Evolutionary conservation across 2,329 filamentous ascomycete species (phyloP), one percentile per base, ranked within the genome.

Genomic region (Epichloe uncinata): DNA sequence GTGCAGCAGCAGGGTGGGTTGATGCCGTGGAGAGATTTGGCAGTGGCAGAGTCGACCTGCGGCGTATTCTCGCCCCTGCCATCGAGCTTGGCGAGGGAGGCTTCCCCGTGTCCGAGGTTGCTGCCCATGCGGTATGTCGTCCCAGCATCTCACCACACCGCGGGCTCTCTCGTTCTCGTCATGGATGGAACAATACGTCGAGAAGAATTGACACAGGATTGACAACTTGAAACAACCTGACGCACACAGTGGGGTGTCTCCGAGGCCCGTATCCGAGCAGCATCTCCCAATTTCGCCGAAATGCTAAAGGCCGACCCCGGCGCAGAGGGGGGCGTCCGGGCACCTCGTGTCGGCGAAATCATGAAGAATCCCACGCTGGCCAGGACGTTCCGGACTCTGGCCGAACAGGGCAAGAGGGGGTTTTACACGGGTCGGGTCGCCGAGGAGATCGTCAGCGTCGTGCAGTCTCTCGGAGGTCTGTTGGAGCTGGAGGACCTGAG

Each of bases 1-100:
- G 93, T 5, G 90, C 93, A 2, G 81, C 93, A 0, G 93, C 89
- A 0, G 93, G 91, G 1, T 98, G 93, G 93, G 82, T 87, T 22
- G 93, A 98, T 65, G 84, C 85, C 0, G 75, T 96, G 1, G 84
- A 90, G 66, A 81, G 79, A 49, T 95, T 97, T 61, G 93, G 93
- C 15, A 96, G 90, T 64, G 87, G 88, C 2, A 94, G 85, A 62
- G 59, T 97, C 13, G 79, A 73, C 8, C 58, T 97, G 68, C 78
- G 80, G 57, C 81, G 94, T 60, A 82, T 97, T 51, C 71, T 98
- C 11, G 75, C 72, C 5, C 91, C 93, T 0, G 93, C 89, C 0
- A 90, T 95, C 54, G 80, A 84, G 61, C 70, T 97, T 36, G 93
- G 82, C 5, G 91, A 97, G 64, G 78, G 87, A 51, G 93, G 93